phyloP scores from a whole-genome alignment of 140 eudicot genomes.

The Oenanthe javanica region DNA sequence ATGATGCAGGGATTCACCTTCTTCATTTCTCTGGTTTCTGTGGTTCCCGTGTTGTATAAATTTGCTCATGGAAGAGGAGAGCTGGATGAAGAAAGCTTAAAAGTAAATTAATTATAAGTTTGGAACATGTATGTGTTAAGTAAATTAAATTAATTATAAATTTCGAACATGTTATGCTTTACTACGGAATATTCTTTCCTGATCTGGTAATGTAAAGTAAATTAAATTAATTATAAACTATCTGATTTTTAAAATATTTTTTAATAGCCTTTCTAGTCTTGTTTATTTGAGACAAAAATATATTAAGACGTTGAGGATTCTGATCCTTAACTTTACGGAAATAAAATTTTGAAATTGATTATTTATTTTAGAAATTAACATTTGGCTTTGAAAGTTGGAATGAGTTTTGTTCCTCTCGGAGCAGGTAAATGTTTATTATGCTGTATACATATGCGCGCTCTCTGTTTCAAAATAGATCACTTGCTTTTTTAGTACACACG shows the following conservation, averaged over 20 bases:
- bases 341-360: too few relatives aligned
- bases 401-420: too few relatives aligned
- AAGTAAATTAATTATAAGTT: background rate
- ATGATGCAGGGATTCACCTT: background rate
- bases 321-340: too few relatives aligned
- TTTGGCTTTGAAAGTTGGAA: too few relatives aligned
- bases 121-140: background rate
- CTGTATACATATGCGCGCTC: too few relatives aligned
- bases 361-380: too few relatives aligned
- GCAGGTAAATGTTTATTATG: too few relatives aligned
- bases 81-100: background rate
- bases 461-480: too few relatives aligned
- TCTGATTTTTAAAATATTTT: background rate
- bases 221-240: background rate
- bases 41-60: conserved; percentile 9
- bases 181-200: background rate
- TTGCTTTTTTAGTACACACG: too few relatives aligned
- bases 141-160: background rate
- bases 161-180: background rate
- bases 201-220: too few relatives aligned
- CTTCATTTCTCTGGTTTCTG: conserved; percentile 5
- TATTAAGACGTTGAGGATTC: background rate
- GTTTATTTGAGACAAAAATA: background rate
- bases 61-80: background rate
- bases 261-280: background rate